phyloP scores from a whole-genome alignment of 2,329 filamentous ascomycete genomes.

The Monilinia polystroma region DNA sequence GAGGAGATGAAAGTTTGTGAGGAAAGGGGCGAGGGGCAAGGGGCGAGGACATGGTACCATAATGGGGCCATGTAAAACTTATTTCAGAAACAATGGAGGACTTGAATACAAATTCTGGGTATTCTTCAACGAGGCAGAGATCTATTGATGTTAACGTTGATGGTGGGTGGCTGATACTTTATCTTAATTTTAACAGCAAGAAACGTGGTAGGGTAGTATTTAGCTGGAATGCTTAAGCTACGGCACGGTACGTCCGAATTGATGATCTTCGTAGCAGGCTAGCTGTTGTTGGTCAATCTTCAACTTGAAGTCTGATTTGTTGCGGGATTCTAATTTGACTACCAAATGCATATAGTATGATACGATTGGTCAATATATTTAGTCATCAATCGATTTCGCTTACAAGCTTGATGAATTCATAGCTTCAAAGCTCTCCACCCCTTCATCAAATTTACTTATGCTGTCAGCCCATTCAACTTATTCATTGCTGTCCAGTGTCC shows the following conservation, averaged over 20 bases:
- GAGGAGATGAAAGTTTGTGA: neutral
- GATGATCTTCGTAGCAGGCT: neutral
- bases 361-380: neutral
- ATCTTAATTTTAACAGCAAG: neutral
- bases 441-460: conserved; percentile 12
- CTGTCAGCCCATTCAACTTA: neutral
- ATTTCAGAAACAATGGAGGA: too few species aligned
- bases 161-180: neutral
- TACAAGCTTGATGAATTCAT: conserved; percentile 2
- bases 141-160: neutral
- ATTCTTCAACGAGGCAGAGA: neutral
- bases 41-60: too few species aligned
- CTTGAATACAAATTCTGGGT: too few species aligned
- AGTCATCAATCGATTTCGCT: conserved; percentile 1
- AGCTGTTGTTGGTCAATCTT: too few species aligned
- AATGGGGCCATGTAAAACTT: too few species aligned
- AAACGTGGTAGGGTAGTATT: neutral
- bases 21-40: too few species aligned
- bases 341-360: too few species aligned
- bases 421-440: neutral
- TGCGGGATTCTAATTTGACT: neutral
- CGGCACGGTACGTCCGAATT: neutral
- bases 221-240: too few species aligned
- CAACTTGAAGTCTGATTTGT: too few species aligned
- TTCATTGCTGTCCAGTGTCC: too few species aligned